Percentiles rank a stretch among this genome's conserved stretches.
Conservation (phyloP, 495 filamentous ascomycete genomes). For the Cercophora newfieldiana region DNA sequence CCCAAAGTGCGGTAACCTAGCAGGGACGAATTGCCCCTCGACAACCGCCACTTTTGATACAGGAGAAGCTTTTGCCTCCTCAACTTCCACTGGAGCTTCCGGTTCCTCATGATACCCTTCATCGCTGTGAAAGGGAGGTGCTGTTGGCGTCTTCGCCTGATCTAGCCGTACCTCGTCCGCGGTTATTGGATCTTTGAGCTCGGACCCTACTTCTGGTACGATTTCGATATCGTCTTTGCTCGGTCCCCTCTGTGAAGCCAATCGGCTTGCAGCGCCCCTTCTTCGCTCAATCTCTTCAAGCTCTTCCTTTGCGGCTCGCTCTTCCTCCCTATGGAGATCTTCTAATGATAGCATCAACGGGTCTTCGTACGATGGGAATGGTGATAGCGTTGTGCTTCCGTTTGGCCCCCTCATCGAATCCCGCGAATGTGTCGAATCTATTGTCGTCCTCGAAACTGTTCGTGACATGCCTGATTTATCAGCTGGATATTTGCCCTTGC, state of each 20-base stretch:
- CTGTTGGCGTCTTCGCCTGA: not conserved
- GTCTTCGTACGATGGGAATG: constrained; percentile 25
- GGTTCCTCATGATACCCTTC: not conserved
- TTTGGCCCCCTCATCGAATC: constrained; percentile 34
- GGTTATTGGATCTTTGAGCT: not conserved
- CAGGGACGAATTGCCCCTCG: constrained; percentile 33
- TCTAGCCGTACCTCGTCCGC: not conserved
- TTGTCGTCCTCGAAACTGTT: constrained; percentile 51
- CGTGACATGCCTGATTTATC: constrained; percentile 53
- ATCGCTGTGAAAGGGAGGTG: not conserved
- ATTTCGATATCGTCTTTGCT: constrained; percentile 36
- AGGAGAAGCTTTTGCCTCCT: constrained; percentile 19
- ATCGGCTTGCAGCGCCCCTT: constrained; percentile 66
- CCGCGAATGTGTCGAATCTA: constrained; percentile 50
- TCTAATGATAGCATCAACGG: constrained; percentile 59
- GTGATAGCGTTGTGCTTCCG: constrained; percentile 28
- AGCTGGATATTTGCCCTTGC: constrained; percentile 59
- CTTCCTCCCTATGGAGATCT: constrained; percentile 77
- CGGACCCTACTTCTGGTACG: constrained; percentile 21
- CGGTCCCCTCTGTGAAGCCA: constrained; percentile 73
- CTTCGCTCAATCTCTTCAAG: constrained; percentile 68
- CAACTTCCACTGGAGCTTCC: constrained; percentile 1
- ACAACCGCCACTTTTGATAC: not conserved
- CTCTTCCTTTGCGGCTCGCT: constrained; percentile 64
- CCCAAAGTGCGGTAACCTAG: constrained; percentile 36